phyloP scores from a whole-genome alignment of 805 yeast genomes.

The Hanseniaspora guilliermondii region DNA sequence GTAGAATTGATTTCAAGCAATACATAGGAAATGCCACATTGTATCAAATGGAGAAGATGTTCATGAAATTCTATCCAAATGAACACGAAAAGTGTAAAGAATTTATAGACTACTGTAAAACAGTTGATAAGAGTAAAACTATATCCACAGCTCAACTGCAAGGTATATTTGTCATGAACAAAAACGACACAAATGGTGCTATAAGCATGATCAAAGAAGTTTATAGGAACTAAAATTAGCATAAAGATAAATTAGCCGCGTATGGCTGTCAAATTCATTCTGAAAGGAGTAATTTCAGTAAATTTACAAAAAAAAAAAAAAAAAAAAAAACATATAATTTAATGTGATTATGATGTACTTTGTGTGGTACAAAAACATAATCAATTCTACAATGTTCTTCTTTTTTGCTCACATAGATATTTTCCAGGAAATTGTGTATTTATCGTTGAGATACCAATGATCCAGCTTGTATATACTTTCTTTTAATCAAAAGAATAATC shows the following conservation, averaged over 20 bases:
- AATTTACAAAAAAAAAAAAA: no score
- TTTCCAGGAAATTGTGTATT: no score
- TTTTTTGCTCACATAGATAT: no score
- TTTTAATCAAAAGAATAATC: neutral
- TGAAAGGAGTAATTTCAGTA: no score
- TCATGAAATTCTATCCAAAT: constrained; percentile 67
- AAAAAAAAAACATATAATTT: no score
- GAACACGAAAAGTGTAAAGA: constrained; percentile 41
- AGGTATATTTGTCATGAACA: constrained; percentile 87
- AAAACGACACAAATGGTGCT: constrained; percentile 68
- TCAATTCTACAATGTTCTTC: no score
- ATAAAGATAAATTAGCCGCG: neutral
- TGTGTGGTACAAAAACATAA: no score
- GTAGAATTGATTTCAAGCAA: constrained; percentile 78
- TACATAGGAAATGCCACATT: constrained; percentile 78
- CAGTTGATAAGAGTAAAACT: constrained; percentile 35
- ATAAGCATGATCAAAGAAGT: constrained; percentile 42
- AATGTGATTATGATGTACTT: no score
- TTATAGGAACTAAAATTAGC: neutral
- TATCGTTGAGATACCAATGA: no score
- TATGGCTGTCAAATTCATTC: neutral
- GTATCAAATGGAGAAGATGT: constrained; percentile 72
- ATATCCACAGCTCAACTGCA: constrained; percentile 91
- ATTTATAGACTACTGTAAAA: constrained; percentile 34
- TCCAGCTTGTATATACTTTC: no score